Evolutionary conservation across 495 filamentous ascomycete species (phyloP), one percentile per base, ranked within the genome.

Genomic region (Rhypophila decipiens): DNA sequence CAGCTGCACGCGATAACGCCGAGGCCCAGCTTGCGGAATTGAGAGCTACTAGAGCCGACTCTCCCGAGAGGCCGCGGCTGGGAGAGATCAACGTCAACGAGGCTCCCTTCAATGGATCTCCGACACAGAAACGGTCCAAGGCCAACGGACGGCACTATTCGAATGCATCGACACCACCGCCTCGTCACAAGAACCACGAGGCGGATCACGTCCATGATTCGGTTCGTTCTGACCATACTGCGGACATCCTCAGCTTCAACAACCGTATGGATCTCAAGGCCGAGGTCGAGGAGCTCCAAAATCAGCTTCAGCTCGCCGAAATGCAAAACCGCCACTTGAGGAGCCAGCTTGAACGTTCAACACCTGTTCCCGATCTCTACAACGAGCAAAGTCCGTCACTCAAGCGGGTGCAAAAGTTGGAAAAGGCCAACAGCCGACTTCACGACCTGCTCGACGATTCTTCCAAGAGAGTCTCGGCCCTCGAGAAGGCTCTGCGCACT

Each of bases 381-480:
- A 69, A 82, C 39, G 87, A 96, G 43, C 85, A 95, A n/a, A 91
- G 84, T 53, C 88, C 88, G 13, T 90, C 88, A 5, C 57, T 85
- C 27, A 77, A 85, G 46, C 85, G 93, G 1, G 82, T 96, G 55
- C 85, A 95, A 54, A 93, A 95, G 62, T 74, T 98, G 12, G 91
- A 97, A 61, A 84, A 89, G 49, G 93, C 86, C 51, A 98, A 98
- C 66, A 88, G 76, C 62, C 80, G 91, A 44, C 77, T 98, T 13
- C 91, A 98, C 55, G 90, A 96, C 50, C 85, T 94, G 73, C 83
- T 98, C 4, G 93, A 98, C 62, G 88, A 96, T 60, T 96, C 93
- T 2, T 73, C 87, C 7, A 90, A 90, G 74, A 95, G 95, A 67
- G 86, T 96, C 18, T 95, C 93, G 4, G 78, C 85, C 2, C 68